phyloP scores from a whole-genome alignment of 2,329 filamentous ascomycete species.

The Gnomoniopsis smithogilvyi region DNA sequence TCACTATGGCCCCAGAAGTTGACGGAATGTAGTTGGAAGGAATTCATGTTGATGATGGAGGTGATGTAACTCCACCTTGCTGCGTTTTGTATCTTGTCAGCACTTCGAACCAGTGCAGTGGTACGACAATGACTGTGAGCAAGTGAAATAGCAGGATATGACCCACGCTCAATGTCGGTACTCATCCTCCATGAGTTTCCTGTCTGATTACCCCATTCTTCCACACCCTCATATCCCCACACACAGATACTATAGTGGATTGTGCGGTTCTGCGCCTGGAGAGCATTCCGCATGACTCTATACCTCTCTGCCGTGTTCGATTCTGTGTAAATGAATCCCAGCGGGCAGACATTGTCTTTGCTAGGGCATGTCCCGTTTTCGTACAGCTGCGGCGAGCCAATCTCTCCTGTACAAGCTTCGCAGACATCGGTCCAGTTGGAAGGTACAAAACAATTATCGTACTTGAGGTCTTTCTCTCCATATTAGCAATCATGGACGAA shows the following conservation, averaged over 20 bases:
- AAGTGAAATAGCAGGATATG: slow-evolving; percentile 12
- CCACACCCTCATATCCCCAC: slow-evolving; percentile 42
- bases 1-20: slow-evolving; percentile 50
- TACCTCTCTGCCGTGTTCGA: slow-evolving; percentile 42
- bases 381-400: background rate
- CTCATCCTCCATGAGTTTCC: slow-evolving; percentile 39
- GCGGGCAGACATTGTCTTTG: slow-evolving; percentile 21
- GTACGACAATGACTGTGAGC: background rate
- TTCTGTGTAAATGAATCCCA: slow-evolving; percentile 42
- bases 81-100: slow-evolving; percentile 32
- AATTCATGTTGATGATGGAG: slow-evolving; percentile 35
- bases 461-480: slow-evolving; percentile 4
- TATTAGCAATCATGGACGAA: background rate
- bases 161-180: slow-evolving; percentile 31
- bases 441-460: slow-evolving; percentile 9
- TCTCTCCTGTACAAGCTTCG: background rate
- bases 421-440: slow-evolving; percentile 3
- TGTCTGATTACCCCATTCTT: slow-evolving; percentile 40
- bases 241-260: slow-evolving; percentile 46
- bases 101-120: background rate
- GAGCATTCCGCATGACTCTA: slow-evolving; percentile 40
- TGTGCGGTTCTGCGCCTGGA: slow-evolving; percentile 32
- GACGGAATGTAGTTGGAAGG: slow-evolving; percentile 39
- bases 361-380: background rate
- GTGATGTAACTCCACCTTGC: slow-evolving; percentile 8